Conservation (phyloP, 768 basidiomycete species). For the Collybia mongolica region DNA sequence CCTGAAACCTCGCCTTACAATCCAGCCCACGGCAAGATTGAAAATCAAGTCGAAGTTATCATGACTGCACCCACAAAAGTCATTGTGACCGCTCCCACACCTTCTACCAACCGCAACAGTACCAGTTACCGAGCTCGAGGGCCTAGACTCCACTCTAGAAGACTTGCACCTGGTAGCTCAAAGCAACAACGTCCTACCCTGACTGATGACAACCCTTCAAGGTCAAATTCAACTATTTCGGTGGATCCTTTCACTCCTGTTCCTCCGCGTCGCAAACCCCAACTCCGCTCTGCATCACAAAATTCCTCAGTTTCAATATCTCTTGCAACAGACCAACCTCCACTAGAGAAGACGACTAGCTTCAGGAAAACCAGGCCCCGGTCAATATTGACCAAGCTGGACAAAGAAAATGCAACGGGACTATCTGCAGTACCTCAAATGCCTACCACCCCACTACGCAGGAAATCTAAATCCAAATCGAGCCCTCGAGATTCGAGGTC, state of each 20-base stretch:
- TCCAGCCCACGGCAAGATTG: conserved; percentile 14
- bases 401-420: conserved; percentile 41
- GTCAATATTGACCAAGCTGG: conserved; percentile 19
- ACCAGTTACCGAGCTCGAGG: conserved; percentile 37
- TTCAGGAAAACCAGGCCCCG: conserved; percentile 11
- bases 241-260: conserved; percentile 30
- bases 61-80: conserved; percentile 50
- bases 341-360: conserved; percentile 9
- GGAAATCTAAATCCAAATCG: conserved; percentile 19
- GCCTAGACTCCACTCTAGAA: conserved; percentile 35
- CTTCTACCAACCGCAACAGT: conserved; percentile 31
- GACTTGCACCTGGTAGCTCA: conserved; percentile 22
- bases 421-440: conserved; percentile 34
- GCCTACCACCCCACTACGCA: conserved; percentile 46
- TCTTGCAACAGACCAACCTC: conserved; percentile 7
- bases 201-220: conserved; percentile 21
- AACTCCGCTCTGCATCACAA: conserved; percentile 25
- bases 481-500: conserved; percentile 23
- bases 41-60: conserved; percentile 37
- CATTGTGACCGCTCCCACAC: conserved; percentile 54
- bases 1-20: background rate
- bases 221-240: conserved; percentile 15
- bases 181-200: conserved; percentile 25
- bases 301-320: conserved; percentile 19
- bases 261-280: conserved; percentile 26